Base-by-base conservation (phyloP, 176 grass and related monocot species). In the Musa schizocarpa region DNA sequence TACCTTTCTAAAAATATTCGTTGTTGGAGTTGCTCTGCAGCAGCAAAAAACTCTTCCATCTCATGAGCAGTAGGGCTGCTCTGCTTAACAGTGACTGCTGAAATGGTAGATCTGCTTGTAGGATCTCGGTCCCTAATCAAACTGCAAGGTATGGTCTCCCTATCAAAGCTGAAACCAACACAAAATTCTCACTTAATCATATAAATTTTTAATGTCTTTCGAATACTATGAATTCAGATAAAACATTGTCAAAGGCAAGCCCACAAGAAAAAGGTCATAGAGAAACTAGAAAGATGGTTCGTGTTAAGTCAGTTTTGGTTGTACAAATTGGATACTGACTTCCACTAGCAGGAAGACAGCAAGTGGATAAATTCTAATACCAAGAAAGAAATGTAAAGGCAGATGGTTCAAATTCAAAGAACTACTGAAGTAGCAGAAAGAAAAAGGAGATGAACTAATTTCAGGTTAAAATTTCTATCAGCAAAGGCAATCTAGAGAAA, bases 111-210 rank as follows among this genome's bases (percentile, higher is more conserved):
- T 17, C 58, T 76, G 11, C 50, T 87, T 69, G 85, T 73, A 26
- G 85, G 83, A 79, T 83, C 85, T 2, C 75, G 54, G 22, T 83
- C 75, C 62, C 72, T 58, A 9, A 55, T 77, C 24, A 68, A 54
- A 81, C 81, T 87, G 51, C 81, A 87, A 67, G 85, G 81, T 52
- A 81, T 87, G 23, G 69, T 87, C 58, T 84, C 81, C 58, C 85
- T 83, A 11, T 25, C 65, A 81, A 77, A 80, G 61, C 85, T 87
- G 72, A 43, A 73, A 67, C 16, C 51, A 66, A 72, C 2, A 66
- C 29, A 76, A 59, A 8, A 48, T 11, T n/a, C 14, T 1, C 2
- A 9, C 13, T n/a, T 14, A 9, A 19, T 3, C 68, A 59, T 61
- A 58, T 21, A 9, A 13, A 53, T 23, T 57, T 78, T 53, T 19